Evolutionary conservation across 106 monocot genomes (phyloP).

Genomic region (Acanthochlamys bracteata): DNA sequence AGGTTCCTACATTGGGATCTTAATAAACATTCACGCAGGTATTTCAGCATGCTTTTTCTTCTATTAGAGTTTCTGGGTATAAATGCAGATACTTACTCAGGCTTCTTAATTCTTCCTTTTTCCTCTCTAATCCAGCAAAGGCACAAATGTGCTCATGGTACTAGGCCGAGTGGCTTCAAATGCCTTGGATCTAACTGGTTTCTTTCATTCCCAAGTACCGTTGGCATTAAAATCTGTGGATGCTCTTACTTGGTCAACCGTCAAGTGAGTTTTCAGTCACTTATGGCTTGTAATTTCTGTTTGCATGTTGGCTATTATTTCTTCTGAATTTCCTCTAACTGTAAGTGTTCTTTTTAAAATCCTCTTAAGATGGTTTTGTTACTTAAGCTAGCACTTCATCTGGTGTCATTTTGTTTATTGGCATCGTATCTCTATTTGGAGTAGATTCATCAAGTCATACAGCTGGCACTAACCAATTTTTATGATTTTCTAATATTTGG

Average conservation of each 20-base stretch:
- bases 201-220: slow-evolving; percentile 58
- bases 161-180: slow-evolving; percentile 55
- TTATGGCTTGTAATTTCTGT: neutral
- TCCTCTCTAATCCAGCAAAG: slow-evolving; percentile 33
- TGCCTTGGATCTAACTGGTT: slow-evolving; percentile 64
- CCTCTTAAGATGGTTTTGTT: too few relatives aligned
- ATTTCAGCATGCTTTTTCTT: neutral
- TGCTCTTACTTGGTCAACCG: slow-evolving; percentile 17
- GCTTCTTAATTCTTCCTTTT: neutral
- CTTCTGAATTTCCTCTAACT: neutral
- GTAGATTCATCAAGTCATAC: too few relatives aligned
- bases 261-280: slow-evolving; percentile 25
- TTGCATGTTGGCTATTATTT: neutral
- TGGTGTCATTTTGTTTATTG: too few relatives aligned
- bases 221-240: slow-evolving; percentile 25
- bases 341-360: too few relatives aligned
- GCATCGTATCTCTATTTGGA: too few relatives aligned
- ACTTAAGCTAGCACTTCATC: too few relatives aligned
- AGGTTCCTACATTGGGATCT: slow-evolving; percentile 71
- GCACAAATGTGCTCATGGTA: slow-evolving; percentile 48
- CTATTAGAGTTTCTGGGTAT: neutral
- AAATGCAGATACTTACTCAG: neutral
- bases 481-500: neutral
- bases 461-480: neutral
- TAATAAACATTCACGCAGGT: slow-evolving; percentile 65